phyloP scores from a whole-genome alignment of 169 alveolate species.

The Cyclospora cayetanensis region DNA sequence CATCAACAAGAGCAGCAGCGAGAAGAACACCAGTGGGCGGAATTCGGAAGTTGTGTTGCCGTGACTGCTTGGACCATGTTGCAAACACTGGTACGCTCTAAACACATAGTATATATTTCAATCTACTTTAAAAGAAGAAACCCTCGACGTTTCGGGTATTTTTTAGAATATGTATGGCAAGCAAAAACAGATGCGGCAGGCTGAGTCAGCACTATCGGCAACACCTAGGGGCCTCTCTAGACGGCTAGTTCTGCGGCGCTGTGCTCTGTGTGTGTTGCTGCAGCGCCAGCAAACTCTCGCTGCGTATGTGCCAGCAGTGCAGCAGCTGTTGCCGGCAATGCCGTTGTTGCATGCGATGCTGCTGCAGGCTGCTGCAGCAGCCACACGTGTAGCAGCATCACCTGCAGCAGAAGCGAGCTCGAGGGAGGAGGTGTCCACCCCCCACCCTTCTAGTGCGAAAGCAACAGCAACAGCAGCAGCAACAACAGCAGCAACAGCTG shows the following conservation, averaged over 20 bases:
- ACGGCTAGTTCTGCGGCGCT: not conserved
- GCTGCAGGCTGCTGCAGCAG: not conserved
- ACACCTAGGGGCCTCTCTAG: no score
- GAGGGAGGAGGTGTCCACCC: not conserved
- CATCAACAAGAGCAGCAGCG: slow-evolving; percentile 24
- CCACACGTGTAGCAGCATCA: not conserved
- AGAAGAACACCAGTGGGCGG: not conserved
- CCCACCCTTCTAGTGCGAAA: not conserved
- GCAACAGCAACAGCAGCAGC: not conserved
- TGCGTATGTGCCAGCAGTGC: slow-evolving; percentile 38
- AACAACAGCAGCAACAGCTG: slow-evolving; percentile 27
- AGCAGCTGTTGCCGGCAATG: slow-evolving; percentile 42
- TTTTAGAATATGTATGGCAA: no score
- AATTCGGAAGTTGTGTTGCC: not conserved
- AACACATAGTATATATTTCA: no score
- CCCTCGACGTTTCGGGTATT: no score
- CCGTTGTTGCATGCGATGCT: slow-evolving; percentile 30
- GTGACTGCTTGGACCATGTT: not conserved
- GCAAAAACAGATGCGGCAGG: no score
- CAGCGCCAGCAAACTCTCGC: slow-evolving; percentile 19
- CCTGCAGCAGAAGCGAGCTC: not conserved
- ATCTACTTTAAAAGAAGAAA: no score
- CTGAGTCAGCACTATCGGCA: no score
- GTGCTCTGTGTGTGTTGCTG: not conserved
- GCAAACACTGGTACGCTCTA: slow-evolving; percentile 24